These are phyloP conservation scores for Casuarina glauca DNA, from an alignment of 306 rosid genomes.

Conservation along the genomic window DNA sequence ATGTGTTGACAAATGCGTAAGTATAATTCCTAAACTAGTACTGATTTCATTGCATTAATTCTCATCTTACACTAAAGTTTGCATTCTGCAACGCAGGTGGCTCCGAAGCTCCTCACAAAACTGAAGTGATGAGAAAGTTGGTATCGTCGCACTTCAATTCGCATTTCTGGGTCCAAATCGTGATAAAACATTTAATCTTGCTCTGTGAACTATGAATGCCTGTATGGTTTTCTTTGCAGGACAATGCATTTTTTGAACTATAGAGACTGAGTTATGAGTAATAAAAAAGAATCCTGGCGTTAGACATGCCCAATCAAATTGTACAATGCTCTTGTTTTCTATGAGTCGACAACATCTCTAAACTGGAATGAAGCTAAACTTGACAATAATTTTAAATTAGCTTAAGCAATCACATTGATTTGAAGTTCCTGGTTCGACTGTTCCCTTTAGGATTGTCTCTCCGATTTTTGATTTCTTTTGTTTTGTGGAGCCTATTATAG, in stretches of 20 bases:
- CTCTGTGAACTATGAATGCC: constrained; percentile 25
- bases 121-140: constrained; percentile 50
- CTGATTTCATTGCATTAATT: constrained; percentile 5
- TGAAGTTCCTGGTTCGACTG: background rate
- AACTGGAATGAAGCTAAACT: no score
- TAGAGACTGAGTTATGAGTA: constrained; percentile 36
- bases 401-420: constrained; percentile 8
- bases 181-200: constrained; percentile 32
- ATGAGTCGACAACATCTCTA: background rate
- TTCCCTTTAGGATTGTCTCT: no score
- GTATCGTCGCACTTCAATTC: constrained; percentile 13
- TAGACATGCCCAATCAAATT: constrained; percentile 8
- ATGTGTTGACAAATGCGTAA: constrained; percentile 96
- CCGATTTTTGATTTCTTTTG: no score
- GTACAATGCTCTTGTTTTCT: background rate
- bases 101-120: constrained; percentile 63
- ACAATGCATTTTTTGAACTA: constrained; percentile 36
- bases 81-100: constrained; percentile 67
- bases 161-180: constrained; percentile 28
- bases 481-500: no score
- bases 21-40: constrained; percentile 28
- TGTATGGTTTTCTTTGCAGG: constrained; percentile 24
- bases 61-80: constrained; percentile 14
- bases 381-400: background rate
- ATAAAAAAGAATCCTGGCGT: constrained; percentile 38